Conservation (phyloP, 169 alveolate genomes). For the Plasmodium malariae region DNA sequence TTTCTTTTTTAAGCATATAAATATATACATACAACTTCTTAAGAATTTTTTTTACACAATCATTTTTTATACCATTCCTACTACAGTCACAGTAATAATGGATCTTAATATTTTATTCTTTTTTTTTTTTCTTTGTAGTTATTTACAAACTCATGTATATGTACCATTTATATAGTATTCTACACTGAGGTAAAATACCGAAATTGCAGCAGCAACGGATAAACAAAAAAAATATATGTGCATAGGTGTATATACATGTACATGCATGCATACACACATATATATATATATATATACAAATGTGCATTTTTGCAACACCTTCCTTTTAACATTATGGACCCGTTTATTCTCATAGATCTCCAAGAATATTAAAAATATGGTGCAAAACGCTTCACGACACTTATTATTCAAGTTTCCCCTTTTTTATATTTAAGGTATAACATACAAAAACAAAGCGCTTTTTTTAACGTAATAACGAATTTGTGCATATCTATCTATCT, state of each 20-base stretch:
- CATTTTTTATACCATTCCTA: neutral
- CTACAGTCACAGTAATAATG: neutral
- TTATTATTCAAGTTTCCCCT: slow-evolving; percentile 34
- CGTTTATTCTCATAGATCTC: neutral
- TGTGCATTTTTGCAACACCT: too few species aligned
- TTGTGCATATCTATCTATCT: neutral
- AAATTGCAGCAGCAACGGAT: too few species aligned
- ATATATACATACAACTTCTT: neutral
- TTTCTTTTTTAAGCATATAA: neutral
- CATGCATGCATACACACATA: neutral
- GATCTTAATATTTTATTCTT: neutral
- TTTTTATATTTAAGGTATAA: neutral
- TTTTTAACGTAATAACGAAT: neutral
- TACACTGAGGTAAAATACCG: slow-evolving; percentile 35
- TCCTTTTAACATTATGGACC: too few species aligned
- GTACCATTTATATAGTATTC: slow-evolving; percentile 4
- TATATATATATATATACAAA: neutral
- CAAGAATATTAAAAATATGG: slow-evolving; percentile 12
- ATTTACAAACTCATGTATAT: slow-evolving; percentile 22
- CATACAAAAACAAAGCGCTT: neutral
- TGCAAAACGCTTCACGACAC: slow-evolving; percentile 2
- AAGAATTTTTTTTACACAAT: neutral
- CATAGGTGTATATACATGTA: neutral
- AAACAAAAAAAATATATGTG: too few species aligned
- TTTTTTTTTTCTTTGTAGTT: slow-evolving; percentile 17